A percentile compares a stretch with the other conserved stretches of the same genome.
Evolutionary conservation across 148 eudicot genomes (phyloP).

Genomic region (Vaccinium macrocarpon): DNA sequence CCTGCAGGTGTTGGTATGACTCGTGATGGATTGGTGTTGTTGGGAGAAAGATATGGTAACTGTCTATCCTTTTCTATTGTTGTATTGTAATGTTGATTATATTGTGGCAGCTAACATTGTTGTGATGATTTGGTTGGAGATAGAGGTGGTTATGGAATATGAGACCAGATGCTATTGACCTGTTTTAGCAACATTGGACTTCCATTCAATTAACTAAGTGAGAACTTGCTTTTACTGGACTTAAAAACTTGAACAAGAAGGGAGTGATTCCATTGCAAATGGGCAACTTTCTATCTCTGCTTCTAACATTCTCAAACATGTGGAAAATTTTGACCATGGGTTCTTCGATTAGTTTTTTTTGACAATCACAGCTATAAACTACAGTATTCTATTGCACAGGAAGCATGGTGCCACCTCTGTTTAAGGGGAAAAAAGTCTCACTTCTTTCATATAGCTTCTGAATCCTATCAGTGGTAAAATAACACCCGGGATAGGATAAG

Average conservation of each 20-base stretch:
- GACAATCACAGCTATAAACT: not conserved
- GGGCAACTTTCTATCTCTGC: not conserved
- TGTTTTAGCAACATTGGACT: not conserved
- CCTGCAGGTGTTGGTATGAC: conserved; percentile 81
- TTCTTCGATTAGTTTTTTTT: not conserved
- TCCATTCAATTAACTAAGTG: not conserved
- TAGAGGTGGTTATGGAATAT: not conserved
- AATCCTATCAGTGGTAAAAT: not conserved
- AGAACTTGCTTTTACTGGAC: not conserved
- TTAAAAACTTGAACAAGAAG: not conserved
- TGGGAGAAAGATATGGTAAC: conserved; percentile 92
- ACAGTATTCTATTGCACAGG: not conserved
- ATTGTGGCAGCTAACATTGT: conserved; percentile 15
- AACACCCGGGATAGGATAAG: not conserved
- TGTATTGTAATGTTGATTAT: not conserved
- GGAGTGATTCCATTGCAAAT: not conserved
- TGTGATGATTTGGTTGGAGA: not conserved
- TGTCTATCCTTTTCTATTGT: not conserved
- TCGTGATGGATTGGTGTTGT: conserved; percentile 76
- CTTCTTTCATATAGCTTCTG: not conserved
- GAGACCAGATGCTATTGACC: not conserved
- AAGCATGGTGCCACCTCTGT: not conserved
- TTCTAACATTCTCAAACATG: not conserved
- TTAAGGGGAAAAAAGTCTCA: not conserved
- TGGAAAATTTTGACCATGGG: not conserved